These are phyloP conservation scores for Calocybe gangraenosa DNA, from an alignment of 768 basidiomycete genomes.

Conservation along the genomic window DNA sequence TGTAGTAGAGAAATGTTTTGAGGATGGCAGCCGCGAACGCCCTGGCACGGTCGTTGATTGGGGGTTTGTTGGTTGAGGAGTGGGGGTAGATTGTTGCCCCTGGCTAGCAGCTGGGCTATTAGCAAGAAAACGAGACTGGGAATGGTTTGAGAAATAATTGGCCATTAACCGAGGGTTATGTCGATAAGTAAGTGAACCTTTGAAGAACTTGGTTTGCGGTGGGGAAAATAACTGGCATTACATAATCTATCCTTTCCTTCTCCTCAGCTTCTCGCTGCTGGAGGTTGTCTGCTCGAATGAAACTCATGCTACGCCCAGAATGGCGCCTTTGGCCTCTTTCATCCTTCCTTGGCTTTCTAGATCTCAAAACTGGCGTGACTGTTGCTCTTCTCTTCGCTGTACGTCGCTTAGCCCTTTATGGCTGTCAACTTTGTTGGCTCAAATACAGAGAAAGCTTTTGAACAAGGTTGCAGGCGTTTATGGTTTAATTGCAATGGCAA, in stretches of 20 bases:
- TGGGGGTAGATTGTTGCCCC: conserved; percentile 18
- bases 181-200: conserved; percentile 10
- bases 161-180: conserved; percentile 44
- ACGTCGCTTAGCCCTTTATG: conserved; percentile 26
- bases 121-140: conserved; percentile 65
- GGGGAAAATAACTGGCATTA: conserved; percentile 10
- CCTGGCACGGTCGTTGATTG: conserved; percentile 19
- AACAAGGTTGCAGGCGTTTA: conserved; percentile 99
- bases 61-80: conserved; percentile 19
- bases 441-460: conserved; percentile 49
- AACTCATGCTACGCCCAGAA: conserved; percentile 77
- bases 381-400: conserved; percentile 89
- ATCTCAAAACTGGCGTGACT: conserved; percentile 91
- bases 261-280: not conserved
- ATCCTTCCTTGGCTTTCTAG: conserved; percentile 82
- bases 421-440: conserved; percentile 5
- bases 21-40: conserved; percentile 51
- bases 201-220: not conserved
- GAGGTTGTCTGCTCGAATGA: conserved; percentile 40
- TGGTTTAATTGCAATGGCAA: conserved; percentile 87
- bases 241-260: conserved; percentile 10
- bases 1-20: conserved; percentile 67
- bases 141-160: conserved; percentile 83
- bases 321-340: conserved; percentile 79
- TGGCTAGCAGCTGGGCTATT: conserved; percentile 33